Conservation (phyloP, 495 filamentous ascomycete genomes). For the Lindgomyces ingoldianus region DNA sequence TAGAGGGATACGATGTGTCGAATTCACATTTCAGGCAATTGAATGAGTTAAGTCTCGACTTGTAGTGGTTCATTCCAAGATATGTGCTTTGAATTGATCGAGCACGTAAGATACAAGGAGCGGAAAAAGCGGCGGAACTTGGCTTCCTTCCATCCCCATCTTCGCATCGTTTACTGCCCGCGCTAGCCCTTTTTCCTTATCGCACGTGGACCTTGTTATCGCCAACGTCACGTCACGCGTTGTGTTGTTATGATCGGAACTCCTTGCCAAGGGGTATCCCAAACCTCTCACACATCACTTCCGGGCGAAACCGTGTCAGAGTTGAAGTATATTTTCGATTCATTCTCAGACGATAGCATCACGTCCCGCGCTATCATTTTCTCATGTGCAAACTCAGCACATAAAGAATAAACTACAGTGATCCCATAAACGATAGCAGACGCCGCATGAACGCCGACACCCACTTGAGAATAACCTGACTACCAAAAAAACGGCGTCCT, state of each 20-base stretch:
- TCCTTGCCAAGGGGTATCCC: neutral
- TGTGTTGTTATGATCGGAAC: conserved; percentile 3
- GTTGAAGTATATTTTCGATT: conserved; percentile 9
- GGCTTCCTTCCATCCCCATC: neutral
- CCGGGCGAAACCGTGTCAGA: neutral
- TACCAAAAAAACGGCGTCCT: neutral
- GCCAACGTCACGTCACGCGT: neutral
- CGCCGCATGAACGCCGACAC: conserved; percentile 6
- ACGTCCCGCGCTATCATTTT: conserved; percentile 15
- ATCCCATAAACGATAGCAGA: neutral
- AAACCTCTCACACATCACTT: conserved; percentile 4
- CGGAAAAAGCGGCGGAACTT: no score
- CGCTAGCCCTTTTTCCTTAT: neutral
- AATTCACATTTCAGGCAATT: neutral
- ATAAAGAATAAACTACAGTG: neutral
- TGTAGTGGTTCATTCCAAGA: no score
- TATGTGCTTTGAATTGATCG: no score
- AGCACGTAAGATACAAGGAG: no score
- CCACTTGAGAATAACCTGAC: no score
- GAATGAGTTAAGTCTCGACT: no score
- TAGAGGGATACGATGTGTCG: neutral
- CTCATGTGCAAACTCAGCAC: neutral
- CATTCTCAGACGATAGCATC: conserved; percentile 16
- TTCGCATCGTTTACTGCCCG: neutral
- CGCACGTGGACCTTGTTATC: neutral